Conservation (phyloP, 2,329 filamentous ascomycete genomes). For the Xylariaceae sp. region DNA sequence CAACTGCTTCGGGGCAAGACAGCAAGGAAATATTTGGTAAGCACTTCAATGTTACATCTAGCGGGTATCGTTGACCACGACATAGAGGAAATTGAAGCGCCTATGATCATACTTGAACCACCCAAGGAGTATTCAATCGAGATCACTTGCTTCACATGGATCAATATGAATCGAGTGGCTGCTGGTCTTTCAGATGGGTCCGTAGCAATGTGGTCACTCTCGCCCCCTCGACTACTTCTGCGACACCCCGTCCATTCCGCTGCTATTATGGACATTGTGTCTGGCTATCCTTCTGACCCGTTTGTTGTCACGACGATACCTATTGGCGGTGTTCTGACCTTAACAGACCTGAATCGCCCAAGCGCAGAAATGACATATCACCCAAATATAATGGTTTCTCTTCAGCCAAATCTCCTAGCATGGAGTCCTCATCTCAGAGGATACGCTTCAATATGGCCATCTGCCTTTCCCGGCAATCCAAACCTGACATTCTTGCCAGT, state of each 20-base stretch:
- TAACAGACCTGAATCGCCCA: constrained; percentile 60
- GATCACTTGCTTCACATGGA: constrained; percentile 61
- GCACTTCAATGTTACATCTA: constrained; percentile 22
- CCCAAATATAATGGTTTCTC: constrained; percentile 55
- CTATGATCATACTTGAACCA: constrained; percentile 53
- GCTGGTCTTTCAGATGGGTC: constrained; percentile 63
- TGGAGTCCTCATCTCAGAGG: constrained; percentile 63
- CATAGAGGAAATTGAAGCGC: constrained; percentile 52
- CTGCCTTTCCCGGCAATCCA: constrained; percentile 58
- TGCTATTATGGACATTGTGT: constrained; percentile 59
- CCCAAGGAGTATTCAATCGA: constrained; percentile 53
- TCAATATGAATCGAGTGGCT: constrained; percentile 59
- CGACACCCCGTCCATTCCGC: constrained; percentile 61
- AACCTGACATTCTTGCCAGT: constrained; percentile 60
- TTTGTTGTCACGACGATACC: constrained; percentile 62
- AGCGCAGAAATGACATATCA: constrained; percentile 60
- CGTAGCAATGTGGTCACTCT: constrained; percentile 61
- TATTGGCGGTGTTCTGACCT: constrained; percentile 57
- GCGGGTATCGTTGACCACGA: constrained; percentile 32
- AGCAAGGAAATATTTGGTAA: constrained; percentile 48
- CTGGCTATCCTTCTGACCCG: constrained; percentile 62
- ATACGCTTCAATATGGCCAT: constrained; percentile 59
- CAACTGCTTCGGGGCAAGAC: constrained; percentile 35
- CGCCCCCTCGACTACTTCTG: constrained; percentile 54
- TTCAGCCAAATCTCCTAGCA: constrained; percentile 58